phyloP scores from a whole-genome alignment of 1,284 basidiomycete species.

The Cutaneotrichosporon sp. region DNA sequence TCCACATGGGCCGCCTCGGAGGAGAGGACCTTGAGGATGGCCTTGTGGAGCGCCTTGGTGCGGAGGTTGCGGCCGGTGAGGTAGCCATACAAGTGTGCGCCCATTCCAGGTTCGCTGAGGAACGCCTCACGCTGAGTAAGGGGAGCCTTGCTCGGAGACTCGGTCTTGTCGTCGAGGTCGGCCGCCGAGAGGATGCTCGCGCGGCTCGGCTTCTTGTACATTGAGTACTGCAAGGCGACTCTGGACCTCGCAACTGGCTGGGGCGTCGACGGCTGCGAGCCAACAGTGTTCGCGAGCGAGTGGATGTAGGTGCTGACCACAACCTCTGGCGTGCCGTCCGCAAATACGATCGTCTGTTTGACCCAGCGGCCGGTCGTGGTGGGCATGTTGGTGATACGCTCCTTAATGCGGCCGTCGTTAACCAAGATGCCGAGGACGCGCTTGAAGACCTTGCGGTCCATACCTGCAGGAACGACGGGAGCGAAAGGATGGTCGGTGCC shows the following conservation, averaged over 20 bases:
- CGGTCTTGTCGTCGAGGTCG: background rate
- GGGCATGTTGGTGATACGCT: conserved; percentile 35
- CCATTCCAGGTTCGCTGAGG: conserved; percentile 33
- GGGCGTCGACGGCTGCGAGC: conserved; percentile 10
- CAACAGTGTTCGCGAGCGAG: conserved; percentile 21
- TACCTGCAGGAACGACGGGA: conserved; percentile 31
- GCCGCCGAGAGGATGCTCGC: background rate
- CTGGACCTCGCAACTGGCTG: conserved; percentile 9
- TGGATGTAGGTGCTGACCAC: conserved; percentile 35
- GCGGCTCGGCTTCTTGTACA: conserved; percentile 16
- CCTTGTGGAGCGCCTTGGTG: conserved; percentile 33
- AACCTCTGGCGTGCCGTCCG: conserved; percentile 26
- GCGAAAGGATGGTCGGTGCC: conserved; percentile 43
- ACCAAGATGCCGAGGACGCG: conserved; percentile 27
- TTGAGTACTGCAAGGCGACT: conserved; percentile 22
- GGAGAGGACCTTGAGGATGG: conserved; percentile 31
- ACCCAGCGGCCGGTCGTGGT: conserved; percentile 42
- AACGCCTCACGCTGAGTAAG: conserved; percentile 22
- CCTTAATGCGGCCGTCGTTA: conserved; percentile 34
- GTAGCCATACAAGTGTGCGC: conserved; percentile 38
- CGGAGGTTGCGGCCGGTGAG: conserved; percentile 34
- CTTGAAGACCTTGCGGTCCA: conserved; percentile 42
- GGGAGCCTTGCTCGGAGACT: background rate
- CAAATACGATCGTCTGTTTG: conserved; percentile 28
- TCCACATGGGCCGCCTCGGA: conserved; percentile 8